Conservation (phyloP, 257 asterid species). For the Thymus mandschuricus region DNA sequence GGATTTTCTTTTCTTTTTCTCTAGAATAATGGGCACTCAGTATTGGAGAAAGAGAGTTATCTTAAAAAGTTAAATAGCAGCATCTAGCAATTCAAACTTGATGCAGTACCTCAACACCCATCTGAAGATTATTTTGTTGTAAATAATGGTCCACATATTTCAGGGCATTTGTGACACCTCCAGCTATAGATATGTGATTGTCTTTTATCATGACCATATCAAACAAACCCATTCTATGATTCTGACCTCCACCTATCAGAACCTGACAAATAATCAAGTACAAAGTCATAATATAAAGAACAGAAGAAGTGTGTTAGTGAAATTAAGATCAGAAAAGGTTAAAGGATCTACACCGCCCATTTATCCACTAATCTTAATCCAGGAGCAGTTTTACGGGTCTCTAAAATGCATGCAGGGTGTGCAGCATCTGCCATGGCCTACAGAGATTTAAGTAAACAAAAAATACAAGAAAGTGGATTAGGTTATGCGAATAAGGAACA, state of each 20-base stretch:
- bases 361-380: conserved; percentile 96
- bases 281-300: conserved; percentile 14
- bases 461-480: background rate
- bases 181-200: conserved; percentile 92
- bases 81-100: conserved; percentile 6
- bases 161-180: conserved; percentile 78
- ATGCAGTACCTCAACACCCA: conserved; percentile 85
- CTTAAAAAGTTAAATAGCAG: background rate
- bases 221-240: conserved; percentile 95
- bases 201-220: conserved; percentile 99
- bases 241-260: conserved; percentile 90
- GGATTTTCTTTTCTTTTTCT: no score
- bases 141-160: conserved; percentile 79
- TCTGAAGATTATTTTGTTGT: conserved; percentile 67
- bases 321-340: conserved; percentile 22
- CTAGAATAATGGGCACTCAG: background rate
- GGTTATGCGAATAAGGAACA: background rate
- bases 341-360: conserved; percentile 92
- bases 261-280: conserved; percentile 51
- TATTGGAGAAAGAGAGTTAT: background rate
- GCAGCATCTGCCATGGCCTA: conserved; percentile 99
- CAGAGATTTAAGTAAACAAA: conserved; percentile 7
- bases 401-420: conserved; percentile 76
- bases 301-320: background rate
- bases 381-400: conserved; percentile 97